A percentile compares a stretch with the other conserved stretches of the same genome.
These are phyloP conservation scores for Vachellia collinsii DNA, from an alignment of 306 rosid genomes.

Conservation along the genomic window DNA sequence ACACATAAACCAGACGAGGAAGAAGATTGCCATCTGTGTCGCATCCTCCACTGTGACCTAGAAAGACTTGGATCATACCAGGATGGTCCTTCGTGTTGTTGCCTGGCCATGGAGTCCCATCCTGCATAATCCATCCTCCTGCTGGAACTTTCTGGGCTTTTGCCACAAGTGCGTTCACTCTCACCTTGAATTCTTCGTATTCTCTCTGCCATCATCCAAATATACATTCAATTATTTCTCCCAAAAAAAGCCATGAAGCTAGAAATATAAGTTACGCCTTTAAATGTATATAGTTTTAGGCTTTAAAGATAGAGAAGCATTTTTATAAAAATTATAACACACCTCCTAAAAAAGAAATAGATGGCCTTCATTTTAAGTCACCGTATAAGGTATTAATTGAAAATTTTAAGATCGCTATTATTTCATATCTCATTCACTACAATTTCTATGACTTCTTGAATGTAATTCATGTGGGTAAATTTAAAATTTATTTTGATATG, in stretches of 20 bases:
- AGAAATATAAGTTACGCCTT: too few species aligned
- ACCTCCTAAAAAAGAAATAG: too few species aligned
- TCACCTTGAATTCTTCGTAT: slow-evolving; percentile 92
- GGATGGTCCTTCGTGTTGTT: slow-evolving; percentile 96
- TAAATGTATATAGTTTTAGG: not conserved
- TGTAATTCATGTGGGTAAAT: too few species aligned
- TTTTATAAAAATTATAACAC: too few species aligned
- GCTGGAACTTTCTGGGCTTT: slow-evolving; percentile 85
- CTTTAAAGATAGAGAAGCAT: not conserved
- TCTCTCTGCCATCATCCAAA: slow-evolving; percentile 71
- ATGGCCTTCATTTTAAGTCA: too few species aligned
- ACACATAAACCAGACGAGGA: slow-evolving; percentile 93
- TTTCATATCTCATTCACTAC: too few species aligned
- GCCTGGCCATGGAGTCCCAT: slow-evolving; percentile 99
- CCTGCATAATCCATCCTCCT: slow-evolving; percentile 99
- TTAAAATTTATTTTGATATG: too few species aligned
- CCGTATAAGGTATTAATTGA: too few species aligned
- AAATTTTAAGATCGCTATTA: too few species aligned
- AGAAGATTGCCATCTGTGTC: slow-evolving; percentile 90
- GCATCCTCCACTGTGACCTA: slow-evolving; percentile 91
- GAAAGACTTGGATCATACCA: slow-evolving; percentile 97
- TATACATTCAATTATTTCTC: not conserved
- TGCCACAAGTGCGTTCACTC: slow-evolving; percentile 89
- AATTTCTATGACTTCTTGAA: too few species aligned
- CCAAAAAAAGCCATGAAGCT: not conserved